Evolutionary conservation across 257 asterid genomes (phyloP), one percentile per base, ranked within the genome.

Genomic region (Penstemon davidsonii): DNA sequence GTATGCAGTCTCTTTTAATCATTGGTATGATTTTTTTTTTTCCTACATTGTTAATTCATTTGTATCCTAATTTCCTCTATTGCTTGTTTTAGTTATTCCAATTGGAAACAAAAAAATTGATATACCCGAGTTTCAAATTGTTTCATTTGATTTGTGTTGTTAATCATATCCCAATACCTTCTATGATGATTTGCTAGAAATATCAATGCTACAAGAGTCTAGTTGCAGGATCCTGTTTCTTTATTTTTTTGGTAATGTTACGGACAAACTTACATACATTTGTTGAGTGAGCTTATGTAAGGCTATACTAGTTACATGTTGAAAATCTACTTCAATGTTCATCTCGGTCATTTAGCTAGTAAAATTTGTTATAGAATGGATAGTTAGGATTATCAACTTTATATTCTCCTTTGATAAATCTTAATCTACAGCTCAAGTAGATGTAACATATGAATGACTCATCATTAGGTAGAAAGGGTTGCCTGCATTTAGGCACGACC

Each of bases 11-110:
- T 58, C 62, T 43, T 74, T 43, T 50, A 79, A 74, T 79, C 75
- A 79, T 75, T 66, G 67, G 37, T 66, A 8, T 18, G 61, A 64
- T 70, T 46, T 70, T 51, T 50, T n/a, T 55, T 18, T 9, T 68
- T 33, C 41, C 15, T 12, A 12, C 12, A 8, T 54, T 53, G 77
- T 77, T 77, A 64, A 60, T 55, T 64, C 54, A 43, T 6, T 6
- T 55, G 75, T 60, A 71, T 59, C 67, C 69, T 72, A 64, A 78
- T 71, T 75, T 71, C 75, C 73, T 51, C 33, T 41, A 51, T 63
- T 49, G 62, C 43, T 47, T 12, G 9, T 12, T 62, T 63, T 73
- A 68, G 60, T 15, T 15, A 15, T 15, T 0, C 18, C 18, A 15
- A 15, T 15, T 15, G 18, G 18, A 15, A 15, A 15, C 18, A 15